These are phyloP conservation scores for Pseudogymnoascus sp. DNA, from an alignment of 2,329 filamentous ascomycete genomes.

Conservation along the genomic window DNA sequence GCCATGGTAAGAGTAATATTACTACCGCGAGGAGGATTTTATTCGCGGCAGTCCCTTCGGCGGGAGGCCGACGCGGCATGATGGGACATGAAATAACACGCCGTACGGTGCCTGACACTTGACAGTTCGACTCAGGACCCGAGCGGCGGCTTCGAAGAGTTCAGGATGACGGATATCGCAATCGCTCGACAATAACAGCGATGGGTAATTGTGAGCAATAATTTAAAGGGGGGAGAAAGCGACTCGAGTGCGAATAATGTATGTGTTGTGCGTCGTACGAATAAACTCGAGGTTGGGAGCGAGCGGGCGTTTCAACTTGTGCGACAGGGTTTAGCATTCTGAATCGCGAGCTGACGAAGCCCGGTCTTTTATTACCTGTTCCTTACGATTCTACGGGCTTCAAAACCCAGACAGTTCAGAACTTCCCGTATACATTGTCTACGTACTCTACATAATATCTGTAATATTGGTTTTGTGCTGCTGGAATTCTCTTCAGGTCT, in stretches of 20 bases:
- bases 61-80: slow-evolving; percentile 59
- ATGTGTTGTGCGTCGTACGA: slow-evolving; percentile 4
- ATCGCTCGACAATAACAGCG: background rate
- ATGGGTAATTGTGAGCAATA: background rate
- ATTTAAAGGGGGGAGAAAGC: background rate
- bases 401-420: background rate
- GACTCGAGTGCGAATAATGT: background rate
- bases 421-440: background rate
- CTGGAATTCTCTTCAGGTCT: background rate
- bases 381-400: slow-evolving; percentile 1
- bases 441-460: background rate
- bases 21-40: slow-evolving; percentile 46
- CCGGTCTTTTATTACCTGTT: background rate
- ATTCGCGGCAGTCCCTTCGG: slow-evolving; percentile 45
- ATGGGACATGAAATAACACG: slow-evolving; percentile 25
- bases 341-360: slow-evolving; percentile 8
- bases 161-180: background rate
- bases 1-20: slow-evolving; percentile 49
- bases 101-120: background rate
- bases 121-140: slow-evolving; percentile 2
- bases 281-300: slow-evolving; percentile 7
- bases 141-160: background rate
- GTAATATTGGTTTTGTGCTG: background rate
- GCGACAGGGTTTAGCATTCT: slow-evolving; percentile 8
- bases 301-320: background rate